These are phyloP conservation scores for Claviceps maximensis DNA, from an alignment of 2,329 filamentous ascomycete species.

Conservation along the genomic window DNA sequence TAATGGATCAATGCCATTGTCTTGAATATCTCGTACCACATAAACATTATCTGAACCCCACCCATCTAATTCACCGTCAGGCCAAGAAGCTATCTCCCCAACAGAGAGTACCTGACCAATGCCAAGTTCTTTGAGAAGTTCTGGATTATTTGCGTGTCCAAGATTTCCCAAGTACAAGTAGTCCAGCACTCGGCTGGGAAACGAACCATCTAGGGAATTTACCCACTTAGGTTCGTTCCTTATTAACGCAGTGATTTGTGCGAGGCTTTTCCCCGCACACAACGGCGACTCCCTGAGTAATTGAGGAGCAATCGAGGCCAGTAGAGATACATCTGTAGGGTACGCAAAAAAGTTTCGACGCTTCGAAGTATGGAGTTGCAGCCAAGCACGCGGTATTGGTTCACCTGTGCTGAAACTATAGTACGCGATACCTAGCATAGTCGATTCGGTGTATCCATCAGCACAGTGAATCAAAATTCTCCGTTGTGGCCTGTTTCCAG, in stretches of 20 bases:
- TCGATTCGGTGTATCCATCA: conserved; percentile 93
- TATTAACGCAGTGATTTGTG: conserved; percentile 39
- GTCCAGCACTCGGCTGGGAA: conserved; percentile 76
- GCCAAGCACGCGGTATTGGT: conserved; percentile 74
- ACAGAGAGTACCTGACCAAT: conserved; percentile 85
- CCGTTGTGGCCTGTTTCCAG: conserved; percentile 27
- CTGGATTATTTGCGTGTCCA: conserved; percentile 85
- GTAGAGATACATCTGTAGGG: conserved; percentile 70
- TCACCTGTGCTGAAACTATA: conserved; percentile 81
- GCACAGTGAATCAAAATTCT: conserved; percentile 85
- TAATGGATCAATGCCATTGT: conserved; percentile 90
- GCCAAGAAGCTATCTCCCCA: conserved; percentile 78
- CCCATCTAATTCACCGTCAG: conserved; percentile 49
- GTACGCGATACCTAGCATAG: conserved; percentile 79
- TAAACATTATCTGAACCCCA: conserved; percentile 74
- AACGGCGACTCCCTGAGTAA: conserved; percentile 59
- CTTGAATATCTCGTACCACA: conserved; percentile 74
- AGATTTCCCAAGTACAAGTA: conserved; percentile 97
- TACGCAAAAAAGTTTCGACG: conserved; percentile 94
- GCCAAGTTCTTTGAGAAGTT: conserved; percentile 63
- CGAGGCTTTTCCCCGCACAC: conserved; percentile 32
- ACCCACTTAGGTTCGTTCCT: conserved; percentile 66
- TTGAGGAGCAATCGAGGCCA: conserved; percentile 64
- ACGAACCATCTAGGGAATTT: conserved; percentile 69
- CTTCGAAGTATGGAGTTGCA: conserved; percentile 67